phyloP scores from a whole-genome alignment of 169 alveolate genomes.

The Blepharisma undulans region DNA sequence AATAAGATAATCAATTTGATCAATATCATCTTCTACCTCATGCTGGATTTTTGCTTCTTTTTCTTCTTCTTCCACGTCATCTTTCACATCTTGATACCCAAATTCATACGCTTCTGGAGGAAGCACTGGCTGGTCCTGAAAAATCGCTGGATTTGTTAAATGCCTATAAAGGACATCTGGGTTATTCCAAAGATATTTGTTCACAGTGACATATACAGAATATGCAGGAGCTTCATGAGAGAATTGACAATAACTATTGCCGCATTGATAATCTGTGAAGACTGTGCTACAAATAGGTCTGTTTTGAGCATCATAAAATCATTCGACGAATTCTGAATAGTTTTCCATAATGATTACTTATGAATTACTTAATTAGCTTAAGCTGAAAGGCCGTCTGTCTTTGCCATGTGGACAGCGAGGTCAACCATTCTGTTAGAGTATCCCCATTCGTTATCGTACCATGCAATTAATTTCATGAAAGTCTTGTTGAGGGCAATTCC shows the following conservation, averaged over 20 bases:
- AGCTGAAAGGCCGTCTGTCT: neutral
- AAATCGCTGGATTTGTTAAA: neutral
- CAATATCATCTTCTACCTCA: neutral
- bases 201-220: neutral
- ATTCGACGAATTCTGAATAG: neutral
- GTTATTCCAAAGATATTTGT: neutral
- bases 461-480: constrained; percentile 96
- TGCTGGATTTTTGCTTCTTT: neutral
- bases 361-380: neutral
- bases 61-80: neutral
- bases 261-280: neutral
- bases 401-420: constrained; percentile 55
- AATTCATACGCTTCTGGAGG: neutral
- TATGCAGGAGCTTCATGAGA: neutral
- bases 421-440: constrained; percentile 97
- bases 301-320: neutral
- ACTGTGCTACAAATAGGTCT: neutral
- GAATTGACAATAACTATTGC: neutral
- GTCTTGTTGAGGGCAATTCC: constrained; percentile 96
- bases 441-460: constrained; percentile 99
- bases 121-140: neutral
- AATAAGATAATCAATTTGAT: neutral
- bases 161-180: neutral
- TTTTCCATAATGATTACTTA: neutral
- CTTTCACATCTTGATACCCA: neutral